Percentiles rank a stretch among this genome's conserved stretches.
phyloP scores from a whole-genome alignment of 139 green algal genomes.

The Auxenochlorella pyrenoidosa region DNA sequence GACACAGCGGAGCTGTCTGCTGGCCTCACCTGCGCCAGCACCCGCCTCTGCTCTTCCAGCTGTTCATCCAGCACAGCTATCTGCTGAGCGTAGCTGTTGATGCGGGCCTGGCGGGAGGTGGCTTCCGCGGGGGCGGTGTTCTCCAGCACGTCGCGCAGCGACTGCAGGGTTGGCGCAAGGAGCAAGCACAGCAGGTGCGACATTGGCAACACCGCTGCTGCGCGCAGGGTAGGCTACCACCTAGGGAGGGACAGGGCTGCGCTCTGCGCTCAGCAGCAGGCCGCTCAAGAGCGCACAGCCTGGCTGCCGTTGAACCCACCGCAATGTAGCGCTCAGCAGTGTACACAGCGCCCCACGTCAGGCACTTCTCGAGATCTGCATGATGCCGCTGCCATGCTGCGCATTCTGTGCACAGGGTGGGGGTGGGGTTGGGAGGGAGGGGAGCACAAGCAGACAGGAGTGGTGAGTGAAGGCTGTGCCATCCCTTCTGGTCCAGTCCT shows the following conservation, averaged over 20 bases:
- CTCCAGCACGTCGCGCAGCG: background rate
- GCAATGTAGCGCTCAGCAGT: background rate
- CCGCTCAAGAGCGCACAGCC: too few species aligned
- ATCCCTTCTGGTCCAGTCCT: too few species aligned
- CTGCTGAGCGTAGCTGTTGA: constrained; percentile 8
- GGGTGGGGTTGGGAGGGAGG: background rate
- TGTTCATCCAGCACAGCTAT: background rate
- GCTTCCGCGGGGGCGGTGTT: background rate
- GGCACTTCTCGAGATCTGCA: background rate
- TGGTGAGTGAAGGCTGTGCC: too few species aligned
- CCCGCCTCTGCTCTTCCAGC: background rate
- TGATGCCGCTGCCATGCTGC: background rate
- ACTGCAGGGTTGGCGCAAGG: constrained; percentile 1
- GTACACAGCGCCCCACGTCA: background rate
- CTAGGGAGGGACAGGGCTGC: too few species aligned
- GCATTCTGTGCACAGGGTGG: too few species aligned
- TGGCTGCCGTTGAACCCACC: background rate
- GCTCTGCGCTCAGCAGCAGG: too few species aligned
- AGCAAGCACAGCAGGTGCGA: background rate
- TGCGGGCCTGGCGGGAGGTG: background rate
- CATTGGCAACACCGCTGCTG: too few species aligned
- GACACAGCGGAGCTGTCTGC: too few species aligned
- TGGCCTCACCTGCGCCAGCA: background rate
- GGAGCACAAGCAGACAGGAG: too few species aligned
- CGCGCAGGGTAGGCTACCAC: too few species aligned